Evolutionary conservation across 805 yeast species (phyloP).

Genomic region (Metschnikowia baotianmanensis): DNA sequence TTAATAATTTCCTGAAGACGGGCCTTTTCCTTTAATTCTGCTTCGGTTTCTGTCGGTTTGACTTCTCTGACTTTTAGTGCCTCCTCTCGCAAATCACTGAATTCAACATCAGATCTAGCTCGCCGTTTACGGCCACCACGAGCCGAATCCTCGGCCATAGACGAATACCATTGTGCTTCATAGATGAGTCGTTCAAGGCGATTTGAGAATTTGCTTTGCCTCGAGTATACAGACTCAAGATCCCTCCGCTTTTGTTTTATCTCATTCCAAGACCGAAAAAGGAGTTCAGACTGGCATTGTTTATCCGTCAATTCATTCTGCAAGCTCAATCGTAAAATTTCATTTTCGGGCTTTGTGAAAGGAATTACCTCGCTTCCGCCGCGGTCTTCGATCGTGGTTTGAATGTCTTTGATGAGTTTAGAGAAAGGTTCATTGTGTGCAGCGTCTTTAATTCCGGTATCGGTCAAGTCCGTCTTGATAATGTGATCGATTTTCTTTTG

Average conservation of each 20-base stretch:
- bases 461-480: constrained; percentile 21
- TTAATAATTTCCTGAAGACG: constrained; percentile 6
- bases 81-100: constrained; percentile 16
- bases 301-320: constrained; percentile 15
- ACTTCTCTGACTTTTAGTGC: constrained; percentile 8
- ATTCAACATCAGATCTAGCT: constrained; percentile 16
- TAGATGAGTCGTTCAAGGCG: constrained; percentile 33
- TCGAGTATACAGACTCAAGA: constrained; percentile 23
- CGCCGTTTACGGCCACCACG: constrained; percentile 19
- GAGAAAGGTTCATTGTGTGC: constrained; percentile 13
- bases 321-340: constrained; percentile 18
- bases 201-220: constrained; percentile 30
- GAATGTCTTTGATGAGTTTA: constrained; percentile 12
- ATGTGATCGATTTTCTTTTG: constrained; percentile 10
- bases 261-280: constrained; percentile 25
- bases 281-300: constrained; percentile 20
- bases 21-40: constrained; percentile 1
- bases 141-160: constrained; percentile 18
- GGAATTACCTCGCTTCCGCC: constrained; percentile 17
- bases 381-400: constrained; percentile 11
- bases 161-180: constrained; percentile 40
- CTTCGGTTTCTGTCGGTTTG: constrained; percentile 3
- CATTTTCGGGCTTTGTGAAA: constrained; percentile 28
- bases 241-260: constrained; percentile 24
- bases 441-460: constrained; percentile 14